Percentiles rank a stretch among this genome's conserved stretches.
Evolutionary conservation across 768 basidiomycete genomes (phyloP).

Genomic region (Lanmaoa rubissima): DNA sequence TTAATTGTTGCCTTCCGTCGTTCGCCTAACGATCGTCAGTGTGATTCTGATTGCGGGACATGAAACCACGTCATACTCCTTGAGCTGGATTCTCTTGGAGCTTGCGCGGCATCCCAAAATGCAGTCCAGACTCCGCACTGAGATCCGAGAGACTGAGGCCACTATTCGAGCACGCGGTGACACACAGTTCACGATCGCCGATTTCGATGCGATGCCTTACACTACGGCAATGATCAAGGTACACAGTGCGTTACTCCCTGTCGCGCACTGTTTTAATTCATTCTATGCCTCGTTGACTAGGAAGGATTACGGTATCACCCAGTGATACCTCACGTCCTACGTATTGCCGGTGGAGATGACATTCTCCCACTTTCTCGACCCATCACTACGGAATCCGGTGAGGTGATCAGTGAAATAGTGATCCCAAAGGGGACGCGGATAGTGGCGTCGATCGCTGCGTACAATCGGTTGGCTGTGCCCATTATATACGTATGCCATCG

Average conservation of each 20-base stretch:
- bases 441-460: constrained; percentile 51
- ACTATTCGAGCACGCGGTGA: constrained; percentile 9
- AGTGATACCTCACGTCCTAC: constrained; percentile 50
- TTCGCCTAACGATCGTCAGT: constrained; percentile 20
- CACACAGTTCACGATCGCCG: constrained; percentile 31
- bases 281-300: constrained; percentile 23
- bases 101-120: constrained; percentile 56
- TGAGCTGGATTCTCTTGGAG: constrained; percentile 63
- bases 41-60: constrained; percentile 51
- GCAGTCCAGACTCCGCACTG: constrained; percentile 55
- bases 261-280: background rate
- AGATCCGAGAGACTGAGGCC: constrained; percentile 13
- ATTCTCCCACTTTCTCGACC: constrained; percentile 58
- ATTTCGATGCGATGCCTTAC: constrained; percentile 52
- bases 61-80: constrained; percentile 58
- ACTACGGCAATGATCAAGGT: constrained; percentile 37
- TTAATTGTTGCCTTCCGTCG: background rate
- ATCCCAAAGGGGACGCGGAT: constrained; percentile 52
- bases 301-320: constrained; percentile 50
- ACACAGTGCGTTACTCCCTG: constrained; percentile 13
- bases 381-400: constrained; percentile 45
- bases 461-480: constrained; percentile 44
- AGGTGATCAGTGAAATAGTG: constrained; percentile 41
- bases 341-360: constrained; percentile 52
- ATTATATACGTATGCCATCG: background rate